phyloP scores from a whole-genome alignment of 2,329 filamentous ascomycete species.

The Clonostachys byssicola region DNA sequence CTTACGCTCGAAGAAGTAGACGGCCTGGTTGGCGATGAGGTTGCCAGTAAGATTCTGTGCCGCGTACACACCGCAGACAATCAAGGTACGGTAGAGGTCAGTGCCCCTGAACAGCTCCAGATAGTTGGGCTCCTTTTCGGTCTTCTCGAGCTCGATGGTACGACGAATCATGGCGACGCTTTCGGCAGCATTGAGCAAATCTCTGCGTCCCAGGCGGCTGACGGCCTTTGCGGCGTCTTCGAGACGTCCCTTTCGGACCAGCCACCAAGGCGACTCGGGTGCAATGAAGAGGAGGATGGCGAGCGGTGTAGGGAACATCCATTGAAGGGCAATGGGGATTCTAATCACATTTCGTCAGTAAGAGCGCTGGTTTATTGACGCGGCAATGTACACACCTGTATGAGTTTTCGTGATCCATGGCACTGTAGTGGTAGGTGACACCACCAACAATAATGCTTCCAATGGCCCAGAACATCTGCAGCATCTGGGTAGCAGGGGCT shows the following conservation, averaged over 20 bases:
- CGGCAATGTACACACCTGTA: background rate
- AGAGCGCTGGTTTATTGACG: slow-evolving; percentile 12
- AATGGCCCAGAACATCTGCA: slow-evolving; percentile 63
- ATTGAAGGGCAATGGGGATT: slow-evolving; percentile 51
- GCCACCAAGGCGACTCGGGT: slow-evolving; percentile 50
- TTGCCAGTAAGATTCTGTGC: slow-evolving; percentile 58
- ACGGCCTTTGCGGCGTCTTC: slow-evolving; percentile 37
- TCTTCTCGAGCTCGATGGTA: slow-evolving; percentile 47
- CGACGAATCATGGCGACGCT: slow-evolving; percentile 53
- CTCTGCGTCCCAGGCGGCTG: slow-evolving; percentile 34
- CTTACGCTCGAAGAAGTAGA: slow-evolving; percentile 49
- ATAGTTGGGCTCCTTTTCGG: slow-evolving; percentile 33
- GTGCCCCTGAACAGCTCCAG: slow-evolving; percentile 50
- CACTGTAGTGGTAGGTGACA: slow-evolving; percentile 43
- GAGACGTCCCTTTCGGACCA: slow-evolving; percentile 40
- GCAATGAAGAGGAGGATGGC: slow-evolving; percentile 31
- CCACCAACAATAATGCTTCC: slow-evolving; percentile 55
- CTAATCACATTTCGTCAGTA: slow-evolving; percentile 21
- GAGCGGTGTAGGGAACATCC: slow-evolving; percentile 47
- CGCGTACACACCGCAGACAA: slow-evolving; percentile 53
- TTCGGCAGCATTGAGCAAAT: slow-evolving; percentile 16
- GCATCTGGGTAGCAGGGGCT: slow-evolving; percentile 51
- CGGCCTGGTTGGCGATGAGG: slow-evolving; percentile 57
- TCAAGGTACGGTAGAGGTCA: slow-evolving; percentile 48
- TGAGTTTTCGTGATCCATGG: background rate